A percentile compares a stretch with the other conserved stretches of the same genome.
These are phyloP conservation scores for Venturia aucupariae DNA, from an alignment of 2,329 filamentous ascomycete genomes.

Conservation along the genomic window DNA sequence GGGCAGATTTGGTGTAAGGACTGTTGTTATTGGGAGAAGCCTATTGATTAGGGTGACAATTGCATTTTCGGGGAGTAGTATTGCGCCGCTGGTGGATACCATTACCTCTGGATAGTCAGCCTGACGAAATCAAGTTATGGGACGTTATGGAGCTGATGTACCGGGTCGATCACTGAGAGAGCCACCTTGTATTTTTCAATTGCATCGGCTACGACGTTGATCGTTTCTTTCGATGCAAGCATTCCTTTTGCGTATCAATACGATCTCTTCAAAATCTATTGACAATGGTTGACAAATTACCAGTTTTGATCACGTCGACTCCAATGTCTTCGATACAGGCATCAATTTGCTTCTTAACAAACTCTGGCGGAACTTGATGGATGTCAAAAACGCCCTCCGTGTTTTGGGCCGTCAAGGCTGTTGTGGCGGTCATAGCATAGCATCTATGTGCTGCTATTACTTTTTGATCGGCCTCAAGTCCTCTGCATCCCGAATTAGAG, in stretches of 20 bases:
- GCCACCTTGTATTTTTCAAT: conserved; percentile 49
- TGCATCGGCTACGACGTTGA: conserved; percentile 57
- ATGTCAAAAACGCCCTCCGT: conserved; percentile 72
- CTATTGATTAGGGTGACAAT: conserved; percentile 49
- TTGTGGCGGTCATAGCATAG: conserved; percentile 94
- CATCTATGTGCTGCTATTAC: conserved; percentile 85
- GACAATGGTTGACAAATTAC: conserved; percentile 35
- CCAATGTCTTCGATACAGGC: conserved; percentile 76
- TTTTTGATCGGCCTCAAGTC: conserved; percentile 92
- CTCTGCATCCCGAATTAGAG: conserved; percentile 43
- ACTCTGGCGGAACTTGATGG: conserved; percentile 66
- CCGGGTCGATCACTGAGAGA: conserved; percentile 63
- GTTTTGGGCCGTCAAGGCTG: conserved; percentile 92
- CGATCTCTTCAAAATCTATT: not conserved
- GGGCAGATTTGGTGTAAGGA: conserved; percentile 70
- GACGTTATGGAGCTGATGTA: conserved; percentile 32
- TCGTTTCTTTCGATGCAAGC: conserved; percentile 64
- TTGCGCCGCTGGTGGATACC: conserved; percentile 72
- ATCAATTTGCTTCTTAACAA: conserved; percentile 78
- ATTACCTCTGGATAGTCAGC: conserved; percentile 57
- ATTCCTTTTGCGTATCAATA: conserved; percentile 49
- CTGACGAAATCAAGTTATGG: not conserved
- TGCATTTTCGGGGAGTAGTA: conserved; percentile 58
- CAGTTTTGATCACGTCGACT: conserved; percentile 85
- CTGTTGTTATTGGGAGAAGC: conserved; percentile 56